These are phyloP conservation scores for Plasmodium cynomolgi DNA, from an alignment of 169 alveolate genomes.

Conservation along the genomic window DNA sequence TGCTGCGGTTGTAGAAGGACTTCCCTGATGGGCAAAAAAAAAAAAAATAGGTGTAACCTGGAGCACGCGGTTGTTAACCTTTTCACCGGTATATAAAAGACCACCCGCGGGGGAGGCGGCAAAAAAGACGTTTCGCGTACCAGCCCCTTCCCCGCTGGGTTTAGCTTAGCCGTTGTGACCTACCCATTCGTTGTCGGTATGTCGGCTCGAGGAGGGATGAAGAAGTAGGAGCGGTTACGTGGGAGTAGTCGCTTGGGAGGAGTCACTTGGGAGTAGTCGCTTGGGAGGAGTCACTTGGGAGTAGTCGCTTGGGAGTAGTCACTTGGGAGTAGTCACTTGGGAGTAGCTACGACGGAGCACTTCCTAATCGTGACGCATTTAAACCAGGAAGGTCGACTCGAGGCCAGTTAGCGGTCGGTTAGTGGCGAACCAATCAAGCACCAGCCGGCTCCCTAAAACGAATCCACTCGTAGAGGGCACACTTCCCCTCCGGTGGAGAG, in stretches of 20 bases:
- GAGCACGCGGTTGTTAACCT: neutral
- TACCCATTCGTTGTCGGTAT: neutral
- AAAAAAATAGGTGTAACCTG: neutral
- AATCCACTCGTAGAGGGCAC: neutral
- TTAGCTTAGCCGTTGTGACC: neutral
- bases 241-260: neutral
- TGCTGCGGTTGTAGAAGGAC: conserved; percentile 52
- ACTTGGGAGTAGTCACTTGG: neutral
- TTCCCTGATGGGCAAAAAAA: conserved; percentile 17
- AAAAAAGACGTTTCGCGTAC: neutral
- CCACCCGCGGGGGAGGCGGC: neutral
- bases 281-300: too few relatives aligned
- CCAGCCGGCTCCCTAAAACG: neutral
- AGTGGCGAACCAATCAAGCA: too few relatives aligned
- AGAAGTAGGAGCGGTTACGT: neutral
- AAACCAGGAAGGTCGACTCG: neutral
- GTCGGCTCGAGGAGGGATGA: neutral
- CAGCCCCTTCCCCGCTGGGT: neutral
- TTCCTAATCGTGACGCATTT: neutral
- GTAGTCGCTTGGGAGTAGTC: neutral
- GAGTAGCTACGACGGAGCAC: neutral
- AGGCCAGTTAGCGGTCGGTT: neutral
- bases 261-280: neutral
- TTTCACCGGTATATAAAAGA: neutral
- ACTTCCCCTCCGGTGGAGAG: neutral